Evolutionary conservation across 176 grass and related monocot species (phyloP).

Genomic region (Ananas comosus): DNA sequence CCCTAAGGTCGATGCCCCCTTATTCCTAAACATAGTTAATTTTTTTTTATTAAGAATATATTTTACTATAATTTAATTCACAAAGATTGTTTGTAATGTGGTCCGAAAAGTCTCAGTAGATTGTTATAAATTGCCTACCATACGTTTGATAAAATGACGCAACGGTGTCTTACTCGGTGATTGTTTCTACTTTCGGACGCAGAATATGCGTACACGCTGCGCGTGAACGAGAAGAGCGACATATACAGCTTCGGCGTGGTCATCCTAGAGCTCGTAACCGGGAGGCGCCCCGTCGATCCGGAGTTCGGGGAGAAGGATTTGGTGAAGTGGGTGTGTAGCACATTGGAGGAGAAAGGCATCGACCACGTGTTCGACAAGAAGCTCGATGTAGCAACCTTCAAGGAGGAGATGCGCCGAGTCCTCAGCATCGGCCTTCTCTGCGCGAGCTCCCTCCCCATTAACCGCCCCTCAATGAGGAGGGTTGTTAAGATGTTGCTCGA

Average conservation of each 20-base stretch:
- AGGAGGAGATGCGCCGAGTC: constrained; percentile 13
- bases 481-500: background rate
- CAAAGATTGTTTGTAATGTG: too few species aligned
- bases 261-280: constrained; percentile 10
- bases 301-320: constrained; percentile 7
- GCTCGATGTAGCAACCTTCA: background rate
- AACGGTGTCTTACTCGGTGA: background rate
- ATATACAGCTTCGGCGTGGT: constrained; percentile 16
- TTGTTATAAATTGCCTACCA: background rate
- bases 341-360: background rate
- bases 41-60: too few species aligned
- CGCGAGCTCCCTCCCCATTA: constrained; percentile 9
- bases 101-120: too few species aligned
- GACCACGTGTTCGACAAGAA: constrained; percentile 4
- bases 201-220: constrained; percentile 13
- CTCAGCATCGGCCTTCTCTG: constrained; percentile 15
- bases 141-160: background rate
- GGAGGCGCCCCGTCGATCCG: background rate
- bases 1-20: background rate
- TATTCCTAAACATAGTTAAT: background rate
- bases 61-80: too few species aligned
- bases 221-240: constrained; percentile 16
- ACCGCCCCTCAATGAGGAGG: background rate
- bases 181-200: background rate
- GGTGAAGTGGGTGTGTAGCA: constrained; percentile 7